Base-by-base conservation (phyloP, 805 yeast genomes). In the Sugiyamaella marilandica region DNA sequence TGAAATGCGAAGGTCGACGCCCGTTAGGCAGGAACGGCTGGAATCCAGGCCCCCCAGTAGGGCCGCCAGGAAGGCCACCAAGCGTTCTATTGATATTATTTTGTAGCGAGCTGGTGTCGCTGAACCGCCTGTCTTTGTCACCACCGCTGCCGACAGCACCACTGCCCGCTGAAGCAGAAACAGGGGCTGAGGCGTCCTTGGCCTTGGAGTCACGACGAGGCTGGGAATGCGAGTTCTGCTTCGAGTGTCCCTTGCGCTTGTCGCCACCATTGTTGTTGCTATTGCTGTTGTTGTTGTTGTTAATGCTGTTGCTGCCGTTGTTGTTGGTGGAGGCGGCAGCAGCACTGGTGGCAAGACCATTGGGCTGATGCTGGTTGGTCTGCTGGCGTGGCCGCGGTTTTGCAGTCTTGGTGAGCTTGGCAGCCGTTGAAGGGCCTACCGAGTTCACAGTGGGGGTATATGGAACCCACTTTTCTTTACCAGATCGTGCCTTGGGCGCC, bases 391-490 rank as follows among this genome's bases (percentile, higher is more conserved):
- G 48, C 4, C 48, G 54, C 39, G 45, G 36, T 35, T 33, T 35
- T 4, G 51, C 10, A 7, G 52, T 11, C 24, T 50, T n/a, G 50
- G 43, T 10, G 55, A 50, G 44, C 50, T 14, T 55, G 52, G 52
- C 13, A 21, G 41, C 34, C 29, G 29, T 24, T n/a, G 56, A 33
- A 78, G 71, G 26, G 76, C 76, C 46, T 78, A 79, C 41, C 79
- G 53, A 34, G 29, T 21, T 46, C 18, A 53, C 41, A 21, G 49
- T 69, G 26, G 81, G 86, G 59, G 80, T 76, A 65, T 78, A 80
- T n/a, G 88, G 88, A 37, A 83, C 78, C 87, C 88, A 83, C 65
- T 84, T 85, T 61, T 80, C 85, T 62, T 79, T 81, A 52, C 82
- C 82, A 24, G 24, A 68, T 45, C 55, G 51, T 5, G 49, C 53